phyloP scores from a whole-genome alignment of 805 yeast genomes.

The Ogataea corticis region DNA sequence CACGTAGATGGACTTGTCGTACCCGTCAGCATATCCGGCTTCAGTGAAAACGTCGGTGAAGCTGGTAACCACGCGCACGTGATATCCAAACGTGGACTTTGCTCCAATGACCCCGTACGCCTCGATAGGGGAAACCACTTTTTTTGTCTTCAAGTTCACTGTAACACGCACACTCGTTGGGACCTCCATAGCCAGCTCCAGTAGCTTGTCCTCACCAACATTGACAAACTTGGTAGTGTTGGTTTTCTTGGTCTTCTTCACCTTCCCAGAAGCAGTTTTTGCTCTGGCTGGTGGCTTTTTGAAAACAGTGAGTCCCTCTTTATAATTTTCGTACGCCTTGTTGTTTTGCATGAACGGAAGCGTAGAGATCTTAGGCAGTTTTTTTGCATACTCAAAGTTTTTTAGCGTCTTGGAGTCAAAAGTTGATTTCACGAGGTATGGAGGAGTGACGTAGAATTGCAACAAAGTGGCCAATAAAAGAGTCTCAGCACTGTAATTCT shows the following conservation, averaged over 20 bases:
- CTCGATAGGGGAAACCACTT: slow-evolving; percentile 66
- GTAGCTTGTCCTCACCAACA: slow-evolving; percentile 60
- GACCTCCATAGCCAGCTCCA: slow-evolving; percentile 63
- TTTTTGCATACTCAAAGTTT: slow-evolving; percentile 62
- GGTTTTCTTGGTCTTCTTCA: slow-evolving; percentile 48
- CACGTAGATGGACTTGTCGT: slow-evolving; percentile 63
- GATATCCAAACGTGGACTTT: slow-evolving; percentile 66
- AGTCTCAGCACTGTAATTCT: slow-evolving; percentile 32
- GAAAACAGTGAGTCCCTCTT: slow-evolving; percentile 64
- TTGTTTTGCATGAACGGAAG: slow-evolving; percentile 70
- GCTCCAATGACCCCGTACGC: slow-evolving; percentile 70
- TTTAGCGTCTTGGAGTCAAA: slow-evolving; percentile 46
- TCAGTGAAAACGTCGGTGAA: slow-evolving; percentile 73
- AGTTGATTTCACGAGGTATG: slow-evolving; percentile 66
- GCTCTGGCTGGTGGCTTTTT: slow-evolving; percentile 42
- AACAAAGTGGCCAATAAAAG: slow-evolving; percentile 65
- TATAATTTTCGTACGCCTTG: slow-evolving; percentile 38
- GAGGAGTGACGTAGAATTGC: slow-evolving; percentile 84
- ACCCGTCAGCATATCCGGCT: slow-evolving; percentile 64
- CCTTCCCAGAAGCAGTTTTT: slow-evolving; percentile 36
- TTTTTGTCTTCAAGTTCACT: slow-evolving; percentile 60
- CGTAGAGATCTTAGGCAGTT: slow-evolving; percentile 68
- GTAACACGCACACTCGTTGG: slow-evolving; percentile 83
- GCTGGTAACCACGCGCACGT: slow-evolving; percentile 63
- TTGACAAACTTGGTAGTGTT: slow-evolving; percentile 72